phyloP scores from a whole-genome alignment of 2,329 filamentous ascomycete genomes.

The Aspergillus brunneoviolaceus region DNA sequence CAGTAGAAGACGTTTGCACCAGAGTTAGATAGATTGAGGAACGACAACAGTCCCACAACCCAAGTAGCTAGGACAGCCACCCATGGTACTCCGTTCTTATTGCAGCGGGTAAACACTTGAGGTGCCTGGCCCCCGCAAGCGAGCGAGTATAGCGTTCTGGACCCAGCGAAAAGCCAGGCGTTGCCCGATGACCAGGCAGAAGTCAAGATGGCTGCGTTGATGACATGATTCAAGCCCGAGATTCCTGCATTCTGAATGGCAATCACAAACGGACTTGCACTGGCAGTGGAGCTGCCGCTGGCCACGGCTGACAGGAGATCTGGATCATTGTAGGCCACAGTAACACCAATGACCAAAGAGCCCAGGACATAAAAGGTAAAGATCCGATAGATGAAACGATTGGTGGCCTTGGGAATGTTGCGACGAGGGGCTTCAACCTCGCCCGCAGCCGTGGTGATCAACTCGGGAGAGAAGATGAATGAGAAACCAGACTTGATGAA shows the following conservation, averaged over 20 bases:
- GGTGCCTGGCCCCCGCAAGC: constrained; percentile 44
- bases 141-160: constrained; percentile 51
- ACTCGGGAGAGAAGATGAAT: constrained; percentile 43
- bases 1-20: constrained; percentile 42
- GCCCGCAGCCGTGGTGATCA: constrained; percentile 55
- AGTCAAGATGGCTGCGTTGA: constrained; percentile 73
- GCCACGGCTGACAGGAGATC: constrained; percentile 48
- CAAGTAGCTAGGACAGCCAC: constrained; percentile 46
- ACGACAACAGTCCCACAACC: constrained; percentile 34
- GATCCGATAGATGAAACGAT: constrained; percentile 55
- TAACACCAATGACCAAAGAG: constrained; percentile 57
- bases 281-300: constrained; percentile 32
- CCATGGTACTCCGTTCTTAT: constrained; percentile 54
- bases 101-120: constrained; percentile 42
- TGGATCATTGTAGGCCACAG: constrained; percentile 5
- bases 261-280: constrained; percentile 63
- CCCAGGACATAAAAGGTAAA: constrained; percentile 58
- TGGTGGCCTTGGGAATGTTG: constrained; percentile 54
- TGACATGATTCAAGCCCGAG: constrained; percentile 63
- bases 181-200: constrained; percentile 70
- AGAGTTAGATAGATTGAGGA: constrained; percentile 37
- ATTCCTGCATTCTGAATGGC: constrained; percentile 68
- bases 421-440: constrained; percentile 53
- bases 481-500: constrained; percentile 40
- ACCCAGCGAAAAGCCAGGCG: constrained; percentile 57